Evolutionary conservation across 805 yeast species (phyloP).

Genomic region (Candida coquimbonensis): DNA sequence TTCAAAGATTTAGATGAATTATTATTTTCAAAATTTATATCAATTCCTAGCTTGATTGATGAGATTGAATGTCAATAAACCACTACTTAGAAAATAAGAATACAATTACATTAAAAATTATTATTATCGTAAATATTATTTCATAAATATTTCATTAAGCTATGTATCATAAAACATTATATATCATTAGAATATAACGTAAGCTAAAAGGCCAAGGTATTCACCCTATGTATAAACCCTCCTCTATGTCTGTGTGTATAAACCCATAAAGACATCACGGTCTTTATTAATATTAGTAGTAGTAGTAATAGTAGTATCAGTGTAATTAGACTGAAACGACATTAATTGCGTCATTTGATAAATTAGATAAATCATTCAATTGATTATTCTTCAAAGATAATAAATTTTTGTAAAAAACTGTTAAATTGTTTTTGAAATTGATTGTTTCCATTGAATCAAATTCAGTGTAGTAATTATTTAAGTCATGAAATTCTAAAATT

Average conservation of each 20-base stretch:
- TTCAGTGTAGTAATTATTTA: conserved; percentile 24
- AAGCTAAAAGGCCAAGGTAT: no score
- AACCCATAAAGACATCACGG: no score
- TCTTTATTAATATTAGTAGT: no score
- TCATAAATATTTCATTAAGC: no score
- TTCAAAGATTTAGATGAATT: conserved; percentile 26
- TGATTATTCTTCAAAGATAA: not conserved
- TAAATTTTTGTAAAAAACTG: conserved; percentile 19
- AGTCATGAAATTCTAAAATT: conserved; percentile 29
- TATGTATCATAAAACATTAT: no score
- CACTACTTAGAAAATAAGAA: not conserved
- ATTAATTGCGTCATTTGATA: conserved; percentile 12
- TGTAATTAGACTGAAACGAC: no score
- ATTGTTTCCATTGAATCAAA: conserved; percentile 20
- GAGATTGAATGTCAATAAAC: conserved; percentile 12
- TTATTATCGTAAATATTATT: no score
- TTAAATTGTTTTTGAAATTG: conserved; percentile 26
- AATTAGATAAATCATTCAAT: conserved; percentile 5
- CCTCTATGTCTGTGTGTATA: no score
- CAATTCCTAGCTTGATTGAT: conserved; percentile 28
- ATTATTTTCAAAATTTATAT: conserved; percentile 26
- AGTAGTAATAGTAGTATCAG: no score
- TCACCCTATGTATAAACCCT: no score
- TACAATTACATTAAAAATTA: not conserved
- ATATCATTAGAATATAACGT: no score